Base-by-base conservation (phyloP, 1,139 yeast species). In the Geotrichum aggregatum region DNA sequence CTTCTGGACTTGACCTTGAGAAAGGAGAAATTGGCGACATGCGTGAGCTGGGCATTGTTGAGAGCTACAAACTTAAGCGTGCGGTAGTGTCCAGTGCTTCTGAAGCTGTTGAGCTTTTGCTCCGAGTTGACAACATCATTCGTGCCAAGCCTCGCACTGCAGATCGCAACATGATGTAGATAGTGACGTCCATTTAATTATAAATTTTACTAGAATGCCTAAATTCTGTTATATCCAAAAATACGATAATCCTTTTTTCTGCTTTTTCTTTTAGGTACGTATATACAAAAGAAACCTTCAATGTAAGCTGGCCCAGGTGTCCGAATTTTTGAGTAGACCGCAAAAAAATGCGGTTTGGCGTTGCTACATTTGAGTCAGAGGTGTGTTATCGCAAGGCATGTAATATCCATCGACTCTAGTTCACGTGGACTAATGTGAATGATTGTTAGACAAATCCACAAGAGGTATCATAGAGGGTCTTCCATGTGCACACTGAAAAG, bases 61-160 rank as follows among this genome's bases (percentile, higher is more conserved):
- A 92, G 72, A 84, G 95, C 56, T 92, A 78, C 73, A 92, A 89
- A 72, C 78, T 92, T 68, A 92, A 92, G 72, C 78, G 82, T 59
- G 96, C 98, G 1, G 98, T 94, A 30, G 98, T 92, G n/a, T 80
- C 91, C 10, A 84, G 95, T 51, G 98, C 98, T 6, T 78, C 96
- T 18, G 98, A 92, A 73, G 98, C 98, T 39, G 95, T 98, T 4
- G 98, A 92, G 72, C 92, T 94, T 52, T 77, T 92, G 60, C 76
- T 92, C 63, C 81, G 98, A 68, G 98, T 92, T 42, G 98, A 94
- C 69, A 91, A 92, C 69, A 92, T 92, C 60, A 87, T 94, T 60
- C 83, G 96, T 64, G 98, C 98, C 36, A 91, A 88, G 69, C 98
- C 98, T 57, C 80, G 98, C 72, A 91, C 98, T 47, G 96, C 98